Evolutionary conservation across 768 basidiomycete genomes (phyloP), one percentile per base, ranked within the genome.

Genomic region (Amanita exitialis): DNA sequence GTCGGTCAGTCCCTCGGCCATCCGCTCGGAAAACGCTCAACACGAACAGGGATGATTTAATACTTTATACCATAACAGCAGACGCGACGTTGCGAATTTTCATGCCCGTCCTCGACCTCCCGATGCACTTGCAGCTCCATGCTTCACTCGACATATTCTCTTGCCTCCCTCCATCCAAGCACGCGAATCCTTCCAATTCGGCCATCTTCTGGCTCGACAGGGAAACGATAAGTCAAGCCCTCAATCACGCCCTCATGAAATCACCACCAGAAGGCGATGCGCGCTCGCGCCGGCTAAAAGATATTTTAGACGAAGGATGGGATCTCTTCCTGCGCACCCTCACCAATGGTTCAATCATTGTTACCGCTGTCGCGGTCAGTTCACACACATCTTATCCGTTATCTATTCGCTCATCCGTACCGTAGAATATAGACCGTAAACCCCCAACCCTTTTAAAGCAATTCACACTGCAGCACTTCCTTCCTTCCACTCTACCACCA

Each of bases 81-180:
- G 88, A 93, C 58, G 79, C 87, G 0, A 85, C 84, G 4, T 63
- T 95, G 32, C 82, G 93, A 20, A 80, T 96, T 59, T 94, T 90
- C 64, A 69, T 88, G 30, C 90, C 93, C 4, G 89, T 96, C 10
- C 68, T 96, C 41, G 93, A 96, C 63, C 80, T 83, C 13, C 90
- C 91, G 10, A 80, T 82, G 55, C 77, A 80, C 61, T 73, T 96
- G 36, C 93, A 95, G 63, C 76, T 96, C 4, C 90, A 92, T 60
- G 79, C 84, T 6, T 76, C 86, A 2, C 62, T 94, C 43, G 89
- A 93, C 61, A 64, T 81, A 6, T 80, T 74, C 57, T 79, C 81
- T n/a, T 78, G 85, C 32, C 58, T 80, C 13, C 65, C 76, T 50
- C 65, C 70, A 53, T 61, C 68, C 15, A 57, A 60, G 36, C 63